Conservation (phyloP, 2,329 filamentous ascomycete genomes). For the Fusarium sp. region DNA sequence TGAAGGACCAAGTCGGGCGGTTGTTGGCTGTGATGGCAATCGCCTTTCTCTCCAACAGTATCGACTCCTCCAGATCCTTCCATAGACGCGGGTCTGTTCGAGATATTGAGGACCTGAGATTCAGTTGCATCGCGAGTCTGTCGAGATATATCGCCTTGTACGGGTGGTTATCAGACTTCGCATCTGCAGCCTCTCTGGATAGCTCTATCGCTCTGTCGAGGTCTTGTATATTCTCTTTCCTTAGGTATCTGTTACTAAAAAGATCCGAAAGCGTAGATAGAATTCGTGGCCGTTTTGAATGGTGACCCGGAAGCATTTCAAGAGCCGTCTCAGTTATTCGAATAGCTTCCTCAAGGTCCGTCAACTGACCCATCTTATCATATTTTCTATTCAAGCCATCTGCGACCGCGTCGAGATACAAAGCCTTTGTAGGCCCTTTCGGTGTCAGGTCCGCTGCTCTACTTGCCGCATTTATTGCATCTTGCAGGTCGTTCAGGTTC, state of each 20-base stretch:
- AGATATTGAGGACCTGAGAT: background rate
- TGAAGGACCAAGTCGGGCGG: background rate
- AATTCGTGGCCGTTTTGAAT: background rate
- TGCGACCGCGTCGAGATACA: background rate
- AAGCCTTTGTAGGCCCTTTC: rapidly evolving
- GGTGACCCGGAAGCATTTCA: background rate
- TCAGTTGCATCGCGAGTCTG: background rate
- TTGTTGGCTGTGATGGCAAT: background rate
- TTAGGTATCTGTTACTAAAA: background rate
- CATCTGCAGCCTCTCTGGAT: background rate
- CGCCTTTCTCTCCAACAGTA: background rate
- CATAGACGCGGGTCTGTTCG: background rate
- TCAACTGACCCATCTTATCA: background rate
- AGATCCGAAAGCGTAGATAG: background rate
- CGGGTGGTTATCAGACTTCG: background rate
- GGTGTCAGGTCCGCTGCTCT: background rate
- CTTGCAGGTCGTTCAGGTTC: background rate
- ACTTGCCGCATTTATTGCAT: background rate
- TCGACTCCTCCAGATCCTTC: background rate
- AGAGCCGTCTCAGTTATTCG: background rate
- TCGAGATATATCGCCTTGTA: background rate
- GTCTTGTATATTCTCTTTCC: background rate
- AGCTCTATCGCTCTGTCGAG: background rate
- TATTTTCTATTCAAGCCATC: background rate
- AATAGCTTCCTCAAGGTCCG: background rate